A percentile compares a stretch with the other conserved stretches of the same genome.
phyloP scores from a whole-genome alignment of 179 eudicot genomes.

The Gypsophila paniculata region DNA sequence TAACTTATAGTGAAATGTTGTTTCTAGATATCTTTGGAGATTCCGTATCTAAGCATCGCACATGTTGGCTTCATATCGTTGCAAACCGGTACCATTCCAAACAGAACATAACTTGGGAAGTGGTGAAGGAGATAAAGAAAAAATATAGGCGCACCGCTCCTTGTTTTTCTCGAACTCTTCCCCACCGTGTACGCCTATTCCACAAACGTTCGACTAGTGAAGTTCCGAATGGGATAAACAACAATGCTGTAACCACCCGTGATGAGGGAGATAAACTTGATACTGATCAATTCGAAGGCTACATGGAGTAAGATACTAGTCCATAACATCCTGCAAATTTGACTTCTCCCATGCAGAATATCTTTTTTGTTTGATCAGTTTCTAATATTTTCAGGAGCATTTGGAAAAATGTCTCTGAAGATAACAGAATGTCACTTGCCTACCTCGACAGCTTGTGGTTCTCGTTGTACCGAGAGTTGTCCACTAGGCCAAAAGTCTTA shows the following conservation, averaged over 20 bases:
- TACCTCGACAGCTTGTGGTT: slow-evolving; percentile 72
- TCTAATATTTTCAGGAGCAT: slow-evolving; percentile 35
- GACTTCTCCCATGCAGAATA: neutral
- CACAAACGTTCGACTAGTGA: slow-evolving; percentile 9
- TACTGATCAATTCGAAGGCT: slow-evolving; percentile 37
- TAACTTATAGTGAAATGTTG: slow-evolving; percentile 3
- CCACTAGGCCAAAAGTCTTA: slow-evolving; percentile 42
- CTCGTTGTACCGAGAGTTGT: slow-evolving; percentile 36
- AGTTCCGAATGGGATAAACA: slow-evolving; percentile 19
- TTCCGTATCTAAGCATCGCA: slow-evolving; percentile 26
- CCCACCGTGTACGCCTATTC: slow-evolving; percentile 7
- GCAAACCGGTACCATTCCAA: slow-evolving; percentile 9
- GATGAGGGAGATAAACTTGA: slow-evolving; percentile 36
- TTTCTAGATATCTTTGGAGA: slow-evolving; percentile 22
- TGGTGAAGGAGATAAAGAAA: slow-evolving; percentile 20
- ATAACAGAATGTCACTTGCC: slow-evolving; percentile 38
- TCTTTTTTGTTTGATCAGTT: slow-evolving; percentile 7
- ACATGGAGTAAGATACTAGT: slow-evolving; percentile 44
- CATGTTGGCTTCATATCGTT: slow-evolving; percentile 31
- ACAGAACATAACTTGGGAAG: slow-evolving; percentile 20
- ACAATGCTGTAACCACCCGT: neutral
- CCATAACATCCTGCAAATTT: neutral
- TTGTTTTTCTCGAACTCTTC: slow-evolving; percentile 18
- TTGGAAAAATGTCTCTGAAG: slow-evolving; percentile 51
- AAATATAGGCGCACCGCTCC: slow-evolving; percentile 19